Percentiles rank a stretch among this genome's conserved stretches.
These are phyloP conservation scores for Entelexis paramagnoliae DNA, from an alignment of 1,139 yeast species.

Conservation along the genomic window DNA sequence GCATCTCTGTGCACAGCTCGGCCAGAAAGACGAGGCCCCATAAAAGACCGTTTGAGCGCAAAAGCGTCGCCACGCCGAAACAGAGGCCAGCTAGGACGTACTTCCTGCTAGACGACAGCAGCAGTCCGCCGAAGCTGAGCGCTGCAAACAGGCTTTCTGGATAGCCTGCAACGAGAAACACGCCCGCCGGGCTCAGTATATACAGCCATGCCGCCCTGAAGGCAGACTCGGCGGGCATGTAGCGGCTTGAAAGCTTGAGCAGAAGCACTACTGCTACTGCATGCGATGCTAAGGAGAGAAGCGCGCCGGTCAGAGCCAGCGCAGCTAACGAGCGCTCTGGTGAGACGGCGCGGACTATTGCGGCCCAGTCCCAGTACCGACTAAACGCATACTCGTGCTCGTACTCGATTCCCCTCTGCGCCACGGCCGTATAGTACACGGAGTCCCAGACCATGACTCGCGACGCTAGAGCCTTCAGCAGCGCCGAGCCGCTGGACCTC, in stretches of 20 bases:
- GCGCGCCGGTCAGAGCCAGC: slow-evolving; percentile 16
- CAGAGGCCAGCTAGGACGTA: slow-evolving; percentile 50
- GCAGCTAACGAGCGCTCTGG: not conserved
- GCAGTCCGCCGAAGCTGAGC: slow-evolving; percentile 52
- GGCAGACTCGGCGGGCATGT: slow-evolving; percentile 36
- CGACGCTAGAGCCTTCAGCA: slow-evolving; percentile 23
- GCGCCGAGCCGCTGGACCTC: not conserved
- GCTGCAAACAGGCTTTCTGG: slow-evolving; percentile 66
- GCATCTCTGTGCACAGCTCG: slow-evolving; percentile 9
- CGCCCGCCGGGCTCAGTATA: slow-evolving; percentile 66
- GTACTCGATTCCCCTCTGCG: slow-evolving; percentile 39
- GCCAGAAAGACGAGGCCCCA: slow-evolving; percentile 50
- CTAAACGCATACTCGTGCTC: slow-evolving; percentile 93
- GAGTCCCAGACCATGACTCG: slow-evolving; percentile 72
- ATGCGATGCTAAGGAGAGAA: slow-evolving; percentile 29
- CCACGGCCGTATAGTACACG: slow-evolving; percentile 59
- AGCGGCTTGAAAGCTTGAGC: slow-evolving; percentile 24
- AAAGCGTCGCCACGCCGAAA: slow-evolving; percentile 48
- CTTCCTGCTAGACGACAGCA: slow-evolving; percentile 32
- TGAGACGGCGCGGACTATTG: slow-evolving; percentile 33
- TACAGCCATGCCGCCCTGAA: slow-evolving; percentile 31
- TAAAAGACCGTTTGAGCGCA: slow-evolving; percentile 67
- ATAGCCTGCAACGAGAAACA: slow-evolving; percentile 65
- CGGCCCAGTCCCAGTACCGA: slow-evolving; percentile 51
- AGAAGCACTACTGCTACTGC: slow-evolving; percentile 35